Base-by-base conservation (phyloP, 2,329 filamentous ascomycete species). In the Knufia fluminis region DNA sequence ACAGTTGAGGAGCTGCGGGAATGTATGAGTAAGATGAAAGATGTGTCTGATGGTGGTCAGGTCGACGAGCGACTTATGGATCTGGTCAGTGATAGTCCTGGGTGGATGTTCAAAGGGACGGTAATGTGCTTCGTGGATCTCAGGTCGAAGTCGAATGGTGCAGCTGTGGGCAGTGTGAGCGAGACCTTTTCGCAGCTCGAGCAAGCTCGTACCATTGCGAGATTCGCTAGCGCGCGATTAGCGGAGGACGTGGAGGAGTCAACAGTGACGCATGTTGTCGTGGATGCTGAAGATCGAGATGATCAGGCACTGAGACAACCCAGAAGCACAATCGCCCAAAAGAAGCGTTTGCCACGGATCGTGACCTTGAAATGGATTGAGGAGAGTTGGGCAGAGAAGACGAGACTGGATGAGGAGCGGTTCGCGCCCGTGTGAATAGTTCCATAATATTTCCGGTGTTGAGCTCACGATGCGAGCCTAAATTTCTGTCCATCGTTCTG, bases 321-420 rank as follows among this genome's bases (percentile, higher is more conserved):
- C 23, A 60, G 69, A 28, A 54, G 58, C 20, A 54, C 53, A 1
- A 44, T 69, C 19, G 54, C 58, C 7, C 46, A 26, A n/a, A 46
- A 38, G 4, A 68, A 62, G 47, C 68, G 61, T 41, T 66, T 89
- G 31, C 86, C 90, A 0, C 73, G 86, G 55, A 67, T 91, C 4
- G 84, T 96, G 1, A 76, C 70, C 0, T 64, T 74, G 8, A 71
- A 72, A 12, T 98, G 92, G 92, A 68, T 96, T 0, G 75, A 82
- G 45, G 80, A 85, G 46, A 86, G 86, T 60, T 95, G 90, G 88
- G 73, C 72, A 51, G 86, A 91, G 63, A 75, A 73, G 55, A 94
- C 88, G 1, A 61, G 85, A 53, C 64, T 96, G 41, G 87, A 94
- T 56, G 91, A 96, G 68, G 86, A 91, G 60, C 67, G 70, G n/a